phyloP scores from a whole-genome alignment of 1,284 basidiomycete genomes.

The Wallemia hederae region DNA sequence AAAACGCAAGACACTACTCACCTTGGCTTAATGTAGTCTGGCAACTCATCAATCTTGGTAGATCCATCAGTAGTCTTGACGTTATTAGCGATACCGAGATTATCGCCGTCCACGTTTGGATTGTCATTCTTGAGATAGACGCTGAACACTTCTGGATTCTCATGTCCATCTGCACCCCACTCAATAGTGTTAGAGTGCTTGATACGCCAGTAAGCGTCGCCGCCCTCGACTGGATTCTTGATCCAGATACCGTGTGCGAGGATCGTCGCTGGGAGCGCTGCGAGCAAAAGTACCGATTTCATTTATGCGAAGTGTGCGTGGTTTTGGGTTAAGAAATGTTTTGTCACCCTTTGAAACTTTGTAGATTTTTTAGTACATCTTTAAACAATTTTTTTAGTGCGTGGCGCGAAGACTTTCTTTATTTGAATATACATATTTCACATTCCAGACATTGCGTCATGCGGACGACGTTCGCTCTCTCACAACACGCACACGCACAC shows the following conservation, averaged over 20 bases:
- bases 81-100: background rate
- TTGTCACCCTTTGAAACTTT: background rate
- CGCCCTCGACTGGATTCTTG: background rate
- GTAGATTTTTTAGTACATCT: background rate
- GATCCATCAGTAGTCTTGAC: background rate
- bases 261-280: background rate
- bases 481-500: too few relatives aligned
- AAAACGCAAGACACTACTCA: too few relatives aligned
- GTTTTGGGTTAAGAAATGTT: background rate
- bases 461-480: too few relatives aligned
- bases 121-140: background rate
- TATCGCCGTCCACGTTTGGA: background rate
- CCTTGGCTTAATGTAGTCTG: background rate
- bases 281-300: background rate
- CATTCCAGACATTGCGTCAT: background rate
- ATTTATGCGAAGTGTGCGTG: background rate
- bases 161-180: background rate
- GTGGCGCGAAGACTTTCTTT: background rate
- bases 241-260: background rate
- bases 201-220: background rate
- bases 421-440: background rate
- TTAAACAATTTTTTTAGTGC: background rate
- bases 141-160: background rate
- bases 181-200: background rate
- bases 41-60: background rate